Evolutionary conservation across 371 early-diverging fungal species (phyloP), one percentile per base, ranked within the genome.

Genomic region (Chytridium lagenaria): DNA sequence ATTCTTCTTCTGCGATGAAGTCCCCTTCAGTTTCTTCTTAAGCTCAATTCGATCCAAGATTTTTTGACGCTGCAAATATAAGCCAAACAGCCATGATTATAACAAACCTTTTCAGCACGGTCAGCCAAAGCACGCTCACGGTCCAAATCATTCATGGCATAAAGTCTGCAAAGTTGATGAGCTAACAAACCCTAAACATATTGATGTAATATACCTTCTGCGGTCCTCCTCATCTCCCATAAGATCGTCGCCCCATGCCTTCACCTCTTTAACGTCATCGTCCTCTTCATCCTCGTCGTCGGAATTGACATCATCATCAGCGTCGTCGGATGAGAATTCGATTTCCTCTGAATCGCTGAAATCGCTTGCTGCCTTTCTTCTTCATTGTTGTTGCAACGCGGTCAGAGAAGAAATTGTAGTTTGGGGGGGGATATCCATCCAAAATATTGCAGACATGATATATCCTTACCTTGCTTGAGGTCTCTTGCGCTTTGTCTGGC

Each of bases 181-280:
- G 30, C 44, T 22, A 71, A n/a, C 33, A 50, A 31, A 39, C 26
- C 2, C 51, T 7, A 12, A 31, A 34, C 23, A 40, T 2, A 44
- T 5, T 44, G 66, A 66, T 12, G 10, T 2, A 30, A 59, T 34
- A 2, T 38, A 71, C 76, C 50, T 71, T 26, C 44, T 23, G 5
- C 76, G 2, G 66, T 76, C 76, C 36, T 71, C 63, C 12, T 76
- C 76, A 44, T 76, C 72, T 1, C 76, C 76, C 72, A 76, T 76
- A 59, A 76, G 34, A 37, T 76, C 76, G 39, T 76, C 76, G 12
- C 76, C 76, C 76, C 76, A 76, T 37, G 36, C 12, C 23, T 37
- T 36, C 10, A 75, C 36, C 39, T 65, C 67, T n/a, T 34, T 55
- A 37, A 70, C 7, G 26, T 75, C 70, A 22, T 51, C 63, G 31